Conservation (phyloP, 257 asterid genomes). For the Paulownia fortunei region DNA sequence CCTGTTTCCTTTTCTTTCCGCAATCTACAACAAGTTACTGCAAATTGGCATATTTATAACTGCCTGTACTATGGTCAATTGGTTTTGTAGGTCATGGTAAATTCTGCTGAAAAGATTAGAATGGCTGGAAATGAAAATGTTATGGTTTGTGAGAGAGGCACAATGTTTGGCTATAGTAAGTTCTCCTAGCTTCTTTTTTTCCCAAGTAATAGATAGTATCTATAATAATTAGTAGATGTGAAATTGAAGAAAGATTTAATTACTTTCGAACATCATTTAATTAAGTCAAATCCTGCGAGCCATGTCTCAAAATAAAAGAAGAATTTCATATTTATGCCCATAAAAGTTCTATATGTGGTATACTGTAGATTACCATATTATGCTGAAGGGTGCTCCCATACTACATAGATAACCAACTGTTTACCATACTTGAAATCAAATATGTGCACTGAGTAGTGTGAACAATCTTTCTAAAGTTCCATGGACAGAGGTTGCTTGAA, state of each 20-base stretch:
- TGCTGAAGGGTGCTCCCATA: background rate
- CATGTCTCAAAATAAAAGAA: background rate
- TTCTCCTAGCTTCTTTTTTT: slow-evolving; percentile 22
- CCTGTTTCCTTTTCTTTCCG: background rate
- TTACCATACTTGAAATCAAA: background rate
- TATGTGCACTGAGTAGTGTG: background rate
- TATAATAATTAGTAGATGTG: background rate
- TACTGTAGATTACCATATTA: background rate
- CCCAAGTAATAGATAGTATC: background rate
- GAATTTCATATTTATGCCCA: background rate
- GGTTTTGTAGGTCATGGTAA: slow-evolving; percentile 77
- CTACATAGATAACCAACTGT: background rate
- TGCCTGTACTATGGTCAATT: slow-evolving; percentile 7
- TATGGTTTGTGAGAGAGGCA: slow-evolving; percentile 99
- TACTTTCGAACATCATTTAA: background rate
- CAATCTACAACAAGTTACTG: background rate
- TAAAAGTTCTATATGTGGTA: background rate
- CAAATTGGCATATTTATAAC: background rate
- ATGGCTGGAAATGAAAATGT: slow-evolving; percentile 95
- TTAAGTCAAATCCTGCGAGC: background rate
- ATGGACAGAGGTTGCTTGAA: background rate
- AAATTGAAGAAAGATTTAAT: background rate
- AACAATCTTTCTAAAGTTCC: background rate
- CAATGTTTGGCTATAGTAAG: slow-evolving; percentile 98
- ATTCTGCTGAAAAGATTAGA: slow-evolving; percentile 93